phyloP scores from a whole-genome alignment of 2,329 filamentous ascomycete species.

The Byssothecium circinans region DNA sequence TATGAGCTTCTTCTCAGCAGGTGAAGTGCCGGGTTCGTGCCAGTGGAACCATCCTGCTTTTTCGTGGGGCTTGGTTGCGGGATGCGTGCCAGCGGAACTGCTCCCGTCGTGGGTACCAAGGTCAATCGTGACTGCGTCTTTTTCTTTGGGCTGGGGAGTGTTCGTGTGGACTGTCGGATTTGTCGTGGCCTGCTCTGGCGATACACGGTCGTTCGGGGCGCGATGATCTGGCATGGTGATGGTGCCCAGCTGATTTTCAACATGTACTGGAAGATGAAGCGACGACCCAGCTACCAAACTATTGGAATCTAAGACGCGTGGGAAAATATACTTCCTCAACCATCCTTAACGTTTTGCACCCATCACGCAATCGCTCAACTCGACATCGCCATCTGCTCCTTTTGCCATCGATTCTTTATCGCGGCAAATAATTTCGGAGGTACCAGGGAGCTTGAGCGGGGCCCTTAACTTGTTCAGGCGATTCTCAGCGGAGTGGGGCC shows the following conservation, averaged over 20 bases:
- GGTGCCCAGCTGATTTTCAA: neutral
- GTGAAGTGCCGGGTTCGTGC: conserved; percentile 13
- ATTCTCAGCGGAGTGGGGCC: neutral
- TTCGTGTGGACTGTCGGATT: neutral
- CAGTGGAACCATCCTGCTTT: conserved; percentile 7
- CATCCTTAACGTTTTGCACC: neutral
- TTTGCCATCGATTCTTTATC: neutral
- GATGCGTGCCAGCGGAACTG: conserved; percentile 1
- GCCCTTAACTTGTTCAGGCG: neutral
- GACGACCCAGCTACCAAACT: no score
- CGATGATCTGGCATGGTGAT: neutral
- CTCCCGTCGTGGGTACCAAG: neutral
- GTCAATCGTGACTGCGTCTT: neutral
- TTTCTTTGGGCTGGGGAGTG: neutral
- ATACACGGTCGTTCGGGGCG: neutral
- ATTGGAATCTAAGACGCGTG: no score
- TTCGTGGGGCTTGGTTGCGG: neutral
- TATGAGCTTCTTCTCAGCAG: conserved; percentile 18
- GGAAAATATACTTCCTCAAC: neutral
- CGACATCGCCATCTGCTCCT: neutral
- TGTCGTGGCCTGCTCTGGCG: neutral
- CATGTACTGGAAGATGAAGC: neutral
- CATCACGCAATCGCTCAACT: conserved; percentile 1
- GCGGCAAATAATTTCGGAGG: neutral
- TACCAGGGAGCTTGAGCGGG: neutral